Evolutionary conservation across 495 filamentous ascomycete genomes (phyloP), one percentile per base, ranked within the genome.

Genomic region (Penicillium samsonianum): DNA sequence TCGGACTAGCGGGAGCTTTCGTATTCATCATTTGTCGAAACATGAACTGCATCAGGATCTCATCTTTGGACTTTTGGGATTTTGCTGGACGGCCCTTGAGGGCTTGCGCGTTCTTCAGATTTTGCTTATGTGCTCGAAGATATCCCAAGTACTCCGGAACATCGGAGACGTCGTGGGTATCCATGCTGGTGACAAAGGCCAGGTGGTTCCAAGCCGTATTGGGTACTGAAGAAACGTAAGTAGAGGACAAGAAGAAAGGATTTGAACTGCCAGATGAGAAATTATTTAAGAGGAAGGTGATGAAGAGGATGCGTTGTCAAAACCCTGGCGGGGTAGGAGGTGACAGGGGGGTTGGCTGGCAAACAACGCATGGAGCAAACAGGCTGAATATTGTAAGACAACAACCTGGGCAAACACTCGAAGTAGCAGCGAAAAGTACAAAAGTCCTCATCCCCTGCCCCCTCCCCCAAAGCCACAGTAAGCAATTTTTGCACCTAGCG

Each of bases 111-210:
- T 59, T 57, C 17, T 60, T 37, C 11, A 68, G 61, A 45, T 26
- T 53, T 20, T 30, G 26, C 23, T 64, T 56, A 6, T 69, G 68
- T 31, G 12, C 45, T 25, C 43, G 19, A 2, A 70, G 52, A 4
- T 57, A 5, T 10, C 33, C 0, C 7, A 63, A 11, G 41, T 55
- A 67, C 42, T 63, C 33, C 0, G 48, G 46, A 11, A 53, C 46
- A 6, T 59, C 1, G 8, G 68, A 67, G 37, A 69, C 64, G 33
- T 65, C 65, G 42, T 71, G 51, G 37, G 58, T 59, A 37, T 71
- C 62, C 70, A 73, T 73, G 31, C 20, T 64, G 59, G 51, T 43
- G 40, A 43, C 9, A 43, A 43, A 17, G 40, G n/a, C 19, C 19
- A 11, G 2, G n/a, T 43, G 0, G 17, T 43, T 43, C n/a, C 40